Evolutionary conservation across 73 alveolate species (phyloP).

Genomic region (Stentor coeruleus): DNA sequence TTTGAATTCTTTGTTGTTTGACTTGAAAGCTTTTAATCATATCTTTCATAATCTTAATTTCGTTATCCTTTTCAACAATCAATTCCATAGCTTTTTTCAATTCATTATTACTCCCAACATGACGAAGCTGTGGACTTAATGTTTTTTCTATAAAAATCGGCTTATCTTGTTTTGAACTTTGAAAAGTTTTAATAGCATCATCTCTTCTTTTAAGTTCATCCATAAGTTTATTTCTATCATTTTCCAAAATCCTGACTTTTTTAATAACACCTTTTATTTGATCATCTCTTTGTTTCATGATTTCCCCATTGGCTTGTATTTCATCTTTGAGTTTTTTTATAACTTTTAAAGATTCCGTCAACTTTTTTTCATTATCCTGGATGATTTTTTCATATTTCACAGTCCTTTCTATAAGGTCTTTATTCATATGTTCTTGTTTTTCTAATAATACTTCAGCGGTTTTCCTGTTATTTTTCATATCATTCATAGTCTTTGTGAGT

Average conservation of each 20-base stretch:
- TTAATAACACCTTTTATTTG: background rate
- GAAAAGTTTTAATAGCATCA: background rate
- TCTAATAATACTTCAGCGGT: constrained; percentile 21
- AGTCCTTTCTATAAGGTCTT: background rate
- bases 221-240: background rate
- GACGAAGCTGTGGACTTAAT: background rate
- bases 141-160: background rate
- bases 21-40: background rate
- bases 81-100: background rate
- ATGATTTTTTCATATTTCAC: background rate
- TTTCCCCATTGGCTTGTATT: background rate
- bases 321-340: background rate
- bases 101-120: background rate
- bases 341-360: background rate
- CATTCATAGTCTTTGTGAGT: background rate
- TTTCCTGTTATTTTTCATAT: background rate
- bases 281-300: constrained; percentile 2
- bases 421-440: background rate
- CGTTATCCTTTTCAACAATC: background rate
- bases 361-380: background rate
- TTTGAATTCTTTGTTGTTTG: background rate
- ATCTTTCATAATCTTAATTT: constrained; percentile 12
- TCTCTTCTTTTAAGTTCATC: constrained; percentile 10
- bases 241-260: background rate
- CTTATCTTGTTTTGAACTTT: background rate